Conservation (phyloP, 2,329 filamentous ascomycete genomes). For the Fusarium vanettenii region DNA sequence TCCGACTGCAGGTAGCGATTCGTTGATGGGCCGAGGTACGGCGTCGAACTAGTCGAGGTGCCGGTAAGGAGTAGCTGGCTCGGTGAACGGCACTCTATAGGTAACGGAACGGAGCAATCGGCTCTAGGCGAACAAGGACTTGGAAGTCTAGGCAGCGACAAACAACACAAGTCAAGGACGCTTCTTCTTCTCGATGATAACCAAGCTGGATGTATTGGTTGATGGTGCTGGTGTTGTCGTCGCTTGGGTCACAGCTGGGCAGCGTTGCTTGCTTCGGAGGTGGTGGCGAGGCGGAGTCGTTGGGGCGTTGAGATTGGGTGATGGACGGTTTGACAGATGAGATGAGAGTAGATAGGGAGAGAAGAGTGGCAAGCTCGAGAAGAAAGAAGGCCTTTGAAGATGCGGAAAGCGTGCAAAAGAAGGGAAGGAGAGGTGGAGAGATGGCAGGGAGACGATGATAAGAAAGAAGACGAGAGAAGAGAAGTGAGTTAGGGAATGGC, state of each 20-base stretch:
- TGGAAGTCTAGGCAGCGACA: constrained; percentile 29
- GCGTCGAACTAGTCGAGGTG: constrained; percentile 9
- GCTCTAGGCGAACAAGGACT: constrained; percentile 33
- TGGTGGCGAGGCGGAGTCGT: constrained; percentile 42
- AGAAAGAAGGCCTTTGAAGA: constrained; percentile 51
- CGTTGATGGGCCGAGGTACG: constrained; percentile 22
- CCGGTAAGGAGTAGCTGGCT: constrained; percentile 1
- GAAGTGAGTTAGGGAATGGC: constrained; percentile 50
- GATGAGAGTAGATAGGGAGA: constrained; percentile 30
- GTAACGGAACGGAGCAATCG: constrained; percentile 21
- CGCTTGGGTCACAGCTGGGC: constrained; percentile 37
- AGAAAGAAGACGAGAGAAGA: constrained; percentile 48
- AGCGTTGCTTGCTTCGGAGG: constrained; percentile 39
- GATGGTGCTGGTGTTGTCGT: constrained; percentile 20
- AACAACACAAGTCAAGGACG: constrained; percentile 39
- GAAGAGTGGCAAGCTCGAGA: constrained; percentile 50
- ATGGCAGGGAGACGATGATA: constrained; percentile 46
- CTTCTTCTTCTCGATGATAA: constrained; percentile 50
- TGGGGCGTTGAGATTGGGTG: constrained; percentile 28
- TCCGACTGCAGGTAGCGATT: constrained; percentile 11
- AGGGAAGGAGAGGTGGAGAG: constrained; percentile 48
- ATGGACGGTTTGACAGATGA: constrained; percentile 34
- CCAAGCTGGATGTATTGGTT: constrained; percentile 17
- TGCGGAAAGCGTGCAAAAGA: constrained; percentile 48
- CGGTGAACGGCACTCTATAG: constrained; percentile 12